These are phyloP conservation scores for Saccharata proteae DNA, from an alignment of 2,329 filamentous ascomycete species.

Conservation along the genomic window DNA sequence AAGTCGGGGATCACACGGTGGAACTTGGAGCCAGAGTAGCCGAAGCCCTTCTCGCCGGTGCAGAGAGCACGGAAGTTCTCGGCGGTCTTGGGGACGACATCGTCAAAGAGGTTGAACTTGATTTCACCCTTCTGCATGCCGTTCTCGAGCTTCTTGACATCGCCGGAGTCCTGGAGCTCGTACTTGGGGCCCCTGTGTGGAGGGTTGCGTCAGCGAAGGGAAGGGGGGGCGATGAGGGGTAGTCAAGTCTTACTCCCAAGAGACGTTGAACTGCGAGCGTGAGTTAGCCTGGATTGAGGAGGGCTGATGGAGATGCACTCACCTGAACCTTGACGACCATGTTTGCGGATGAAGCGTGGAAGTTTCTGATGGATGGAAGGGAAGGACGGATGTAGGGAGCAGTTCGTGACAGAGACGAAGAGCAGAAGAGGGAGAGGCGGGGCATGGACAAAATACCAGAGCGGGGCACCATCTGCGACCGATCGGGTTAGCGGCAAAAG, in stretches of 20 bases:
- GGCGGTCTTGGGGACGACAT: constrained; percentile 76
- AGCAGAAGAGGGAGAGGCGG: constrained; percentile 22
- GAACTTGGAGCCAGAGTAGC: constrained; percentile 74
- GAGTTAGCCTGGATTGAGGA: constrained; percentile 20
- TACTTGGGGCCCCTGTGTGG: constrained; percentile 59
- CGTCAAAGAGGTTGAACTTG: constrained; percentile 79
- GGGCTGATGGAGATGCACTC: constrained; percentile 27
- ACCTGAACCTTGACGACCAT: constrained; percentile 69
- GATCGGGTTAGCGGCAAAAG: too few species aligned
- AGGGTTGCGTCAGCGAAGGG: constrained; percentile 6
- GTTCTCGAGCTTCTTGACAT: constrained; percentile 40
- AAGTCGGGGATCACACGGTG: constrained; percentile 88
- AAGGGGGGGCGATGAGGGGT: constrained; percentile 2
- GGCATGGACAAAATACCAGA: constrained; percentile 11
- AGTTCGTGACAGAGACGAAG: constrained; percentile 15
- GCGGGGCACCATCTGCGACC: too few species aligned
- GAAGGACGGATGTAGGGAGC: constrained; percentile 20
- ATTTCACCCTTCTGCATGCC: constrained; percentile 57
- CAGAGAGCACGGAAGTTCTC: constrained; percentile 78
- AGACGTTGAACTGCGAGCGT: constrained; percentile 13
- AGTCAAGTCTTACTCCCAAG: constrained; percentile 15
- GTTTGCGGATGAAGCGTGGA: constrained; percentile 54
- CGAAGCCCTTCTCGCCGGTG: constrained; percentile 69
- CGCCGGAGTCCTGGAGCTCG: constrained; percentile 45
- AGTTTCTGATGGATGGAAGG: constrained; percentile 31